Evolutionary conservation across 495 filamentous ascomycete species (phyloP).

Genomic region (Pyrenula aspistea): DNA sequence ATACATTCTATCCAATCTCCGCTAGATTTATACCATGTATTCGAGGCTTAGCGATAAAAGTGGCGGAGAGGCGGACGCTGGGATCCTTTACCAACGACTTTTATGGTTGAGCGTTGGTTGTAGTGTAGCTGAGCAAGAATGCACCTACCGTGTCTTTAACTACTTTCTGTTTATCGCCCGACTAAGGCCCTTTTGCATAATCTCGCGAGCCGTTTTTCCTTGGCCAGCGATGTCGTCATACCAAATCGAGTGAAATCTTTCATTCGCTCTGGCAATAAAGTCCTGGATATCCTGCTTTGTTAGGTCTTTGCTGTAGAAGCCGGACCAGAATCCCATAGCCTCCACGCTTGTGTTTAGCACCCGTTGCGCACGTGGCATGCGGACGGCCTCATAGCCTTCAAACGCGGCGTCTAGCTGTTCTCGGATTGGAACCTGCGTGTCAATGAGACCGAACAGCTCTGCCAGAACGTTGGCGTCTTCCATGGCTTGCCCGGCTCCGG

Average conservation of each 20-base stretch:
- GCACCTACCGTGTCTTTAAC: slow-evolving; percentile 18
- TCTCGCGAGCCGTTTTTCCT: background rate
- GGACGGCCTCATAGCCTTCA: slow-evolving; percentile 45
- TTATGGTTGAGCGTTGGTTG: too few species aligned
- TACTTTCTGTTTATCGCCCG: slow-evolving; percentile 5
- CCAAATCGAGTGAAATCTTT: slow-evolving; percentile 7
- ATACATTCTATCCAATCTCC: too few species aligned
- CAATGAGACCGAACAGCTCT: slow-evolving; percentile 39
- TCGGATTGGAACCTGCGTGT: slow-evolving; percentile 3
- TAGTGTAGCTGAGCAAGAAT: slow-evolving; percentile 3
- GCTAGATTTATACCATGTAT: too few species aligned
- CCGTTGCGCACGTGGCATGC: slow-evolving; percentile 38
- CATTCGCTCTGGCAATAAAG: background rate
- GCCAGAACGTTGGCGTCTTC: slow-evolving; percentile 54
- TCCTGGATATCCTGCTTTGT: slow-evolving; percentile 8
- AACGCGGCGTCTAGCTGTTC: slow-evolving; percentile 39
- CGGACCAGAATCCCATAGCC: slow-evolving; percentile 25
- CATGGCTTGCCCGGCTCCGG: slow-evolving; percentile 56
- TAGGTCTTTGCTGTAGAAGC: slow-evolving; percentile 11
- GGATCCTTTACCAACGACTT: too few species aligned
- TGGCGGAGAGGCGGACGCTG: too few species aligned
- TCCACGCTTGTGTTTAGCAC: slow-evolving; percentile 37
- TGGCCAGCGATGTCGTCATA: background rate
- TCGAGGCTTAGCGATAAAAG: too few species aligned
- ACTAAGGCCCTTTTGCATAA: background rate